These are phyloP conservation scores for Carpinus viminea DNA, from an alignment of 306 rosid species.

Conservation along the genomic window DNA sequence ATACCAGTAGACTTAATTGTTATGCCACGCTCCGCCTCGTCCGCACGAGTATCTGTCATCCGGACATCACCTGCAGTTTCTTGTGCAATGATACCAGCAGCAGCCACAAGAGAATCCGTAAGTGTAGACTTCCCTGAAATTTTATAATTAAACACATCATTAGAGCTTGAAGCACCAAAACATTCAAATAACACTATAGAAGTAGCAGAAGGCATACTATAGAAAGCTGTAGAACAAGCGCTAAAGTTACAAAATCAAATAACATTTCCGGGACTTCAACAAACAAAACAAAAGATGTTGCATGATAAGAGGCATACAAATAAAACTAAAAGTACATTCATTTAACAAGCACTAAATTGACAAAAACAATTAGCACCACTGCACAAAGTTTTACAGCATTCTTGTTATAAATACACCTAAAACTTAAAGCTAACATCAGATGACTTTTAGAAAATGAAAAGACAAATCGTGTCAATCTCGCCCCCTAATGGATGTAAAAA, in stretches of 20 bases:
- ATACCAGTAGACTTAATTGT: conserved; percentile 93
- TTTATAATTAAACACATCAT: neutral
- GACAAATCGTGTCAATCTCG: neutral
- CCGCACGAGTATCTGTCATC: conserved; percentile 88
- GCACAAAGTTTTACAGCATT: neutral
- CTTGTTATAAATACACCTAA: neutral
- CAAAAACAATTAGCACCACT: neutral
- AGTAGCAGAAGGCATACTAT: too few relatives aligned
- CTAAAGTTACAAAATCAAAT: too few relatives aligned
- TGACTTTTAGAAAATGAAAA: neutral
- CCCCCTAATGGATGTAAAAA: neutral
- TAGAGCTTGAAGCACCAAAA: neutral
- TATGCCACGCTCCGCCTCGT: conserved; percentile 97
- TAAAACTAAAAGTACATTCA: neutral
- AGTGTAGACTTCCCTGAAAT: conserved; percentile 74
- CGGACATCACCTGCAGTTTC: conserved; percentile 95
- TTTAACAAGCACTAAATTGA: neutral
- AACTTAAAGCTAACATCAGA: neutral
- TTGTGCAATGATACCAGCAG: conserved; percentile 93
- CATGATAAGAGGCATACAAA: neutral
- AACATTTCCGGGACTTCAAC: neutral
- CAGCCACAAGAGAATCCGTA: conserved; percentile 93
- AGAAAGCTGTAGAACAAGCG: too few relatives aligned
- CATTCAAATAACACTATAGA: neutral
- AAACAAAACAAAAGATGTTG: neutral